These are phyloP conservation scores for Phytophthora pistaciae DNA, from an alignment of 352 stramenopile species.

Conservation along the genomic window DNA sequence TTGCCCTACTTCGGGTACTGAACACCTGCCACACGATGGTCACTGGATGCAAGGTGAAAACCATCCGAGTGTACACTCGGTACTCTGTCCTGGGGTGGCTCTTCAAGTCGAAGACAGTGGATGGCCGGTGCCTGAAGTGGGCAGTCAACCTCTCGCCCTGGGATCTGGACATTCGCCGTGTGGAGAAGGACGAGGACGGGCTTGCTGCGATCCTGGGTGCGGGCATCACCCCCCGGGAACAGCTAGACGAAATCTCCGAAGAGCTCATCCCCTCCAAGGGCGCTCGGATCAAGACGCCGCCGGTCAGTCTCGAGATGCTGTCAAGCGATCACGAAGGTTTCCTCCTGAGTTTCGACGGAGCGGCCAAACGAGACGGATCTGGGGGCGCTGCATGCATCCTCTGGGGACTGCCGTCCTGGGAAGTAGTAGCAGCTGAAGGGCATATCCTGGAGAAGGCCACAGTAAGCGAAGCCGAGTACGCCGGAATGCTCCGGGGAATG, in stretches of 20 bases:
- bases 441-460: slow-evolving; percentile 4
- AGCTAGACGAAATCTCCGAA: too few species aligned
- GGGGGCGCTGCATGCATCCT: slow-evolving; percentile 4
- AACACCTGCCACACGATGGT: slow-evolving; percentile 17
- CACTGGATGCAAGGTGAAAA: neutral
- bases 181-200: neutral
- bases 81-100: slow-evolving; percentile 10
- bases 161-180: too few species aligned
- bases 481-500: slow-evolving; percentile 1
- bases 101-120: slow-evolving; percentile 7
- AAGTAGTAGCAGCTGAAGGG: neutral
- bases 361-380: slow-evolving; percentile 2
- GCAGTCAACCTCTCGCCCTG: too few species aligned
- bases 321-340: neutral
- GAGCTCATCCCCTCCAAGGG: too few species aligned
- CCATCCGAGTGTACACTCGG: slow-evolving; percentile 6
- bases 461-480: slow-evolving; percentile 9
- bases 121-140: neutral
- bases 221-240: neutral
- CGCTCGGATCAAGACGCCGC: neutral
- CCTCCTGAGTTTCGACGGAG: slow-evolving; percentile 11
- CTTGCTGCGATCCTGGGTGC: slow-evolving; percentile 6
- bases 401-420: slow-evolving; percentile 2
- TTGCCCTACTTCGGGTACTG: slow-evolving; percentile 1
- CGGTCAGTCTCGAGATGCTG: neutral